phyloP scores from a whole-genome alignment of 371 early-diverging fungal species.

The Lichtheimia hyalospora region DNA sequence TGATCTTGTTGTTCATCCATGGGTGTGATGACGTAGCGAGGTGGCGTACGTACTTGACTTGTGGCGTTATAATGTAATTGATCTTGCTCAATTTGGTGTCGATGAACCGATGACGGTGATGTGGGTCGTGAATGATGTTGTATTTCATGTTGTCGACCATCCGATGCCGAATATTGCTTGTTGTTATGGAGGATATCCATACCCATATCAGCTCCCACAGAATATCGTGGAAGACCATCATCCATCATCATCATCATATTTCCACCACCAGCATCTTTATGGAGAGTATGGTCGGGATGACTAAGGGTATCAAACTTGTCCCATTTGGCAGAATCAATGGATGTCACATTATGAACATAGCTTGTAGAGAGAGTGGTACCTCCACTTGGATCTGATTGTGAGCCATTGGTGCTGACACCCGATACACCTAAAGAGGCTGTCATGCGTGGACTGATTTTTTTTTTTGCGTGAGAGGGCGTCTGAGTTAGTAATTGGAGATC shows the following conservation, averaged over 20 bases:
- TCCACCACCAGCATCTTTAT: background rate
- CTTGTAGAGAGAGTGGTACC: slow-evolving; percentile 2
- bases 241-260: background rate
- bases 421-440: slow-evolving; percentile 12
- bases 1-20: slow-evolving; percentile 7
- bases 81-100: slow-evolving; percentile 26
- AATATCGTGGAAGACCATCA: slow-evolving; percentile 10
- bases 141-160: background rate
- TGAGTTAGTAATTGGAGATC: background rate
- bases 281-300: background rate
- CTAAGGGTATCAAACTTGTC: slow-evolving; percentile 1
- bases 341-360: slow-evolving; percentile 6
- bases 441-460: slow-evolving; percentile 18
- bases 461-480: no score
- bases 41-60: slow-evolving; percentile 22
- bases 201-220: slow-evolving; percentile 10
- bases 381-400: slow-evolving; percentile 2
- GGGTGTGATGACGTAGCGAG: slow-evolving; percentile 10
- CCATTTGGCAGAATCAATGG: slow-evolving; percentile 4
- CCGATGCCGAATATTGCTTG: background rate
- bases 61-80: slow-evolving; percentile 29
- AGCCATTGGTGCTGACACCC: background rate
- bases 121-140: background rate
- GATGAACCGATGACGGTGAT: background rate
- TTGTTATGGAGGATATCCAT: slow-evolving; percentile 13